These are phyloP conservation scores for Aphanocladium album DNA, from an alignment of 2,329 filamentous ascomycete species.

Conservation along the genomic window DNA sequence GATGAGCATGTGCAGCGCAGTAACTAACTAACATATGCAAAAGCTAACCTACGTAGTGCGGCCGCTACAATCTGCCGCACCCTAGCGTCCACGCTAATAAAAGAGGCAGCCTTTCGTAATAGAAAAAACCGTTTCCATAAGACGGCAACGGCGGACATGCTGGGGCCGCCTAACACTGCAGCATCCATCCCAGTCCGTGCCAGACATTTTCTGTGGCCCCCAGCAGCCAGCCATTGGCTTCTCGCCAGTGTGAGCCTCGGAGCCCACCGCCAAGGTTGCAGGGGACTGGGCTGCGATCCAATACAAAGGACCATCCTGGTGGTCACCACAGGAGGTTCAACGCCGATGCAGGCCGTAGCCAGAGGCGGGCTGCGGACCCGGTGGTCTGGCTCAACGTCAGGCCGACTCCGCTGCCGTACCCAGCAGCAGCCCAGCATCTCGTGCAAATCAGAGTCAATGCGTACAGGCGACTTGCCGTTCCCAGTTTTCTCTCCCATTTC, in stretches of 20 bases:
- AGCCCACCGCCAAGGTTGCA: background rate
- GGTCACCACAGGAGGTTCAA: background rate
- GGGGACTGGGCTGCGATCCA: background rate
- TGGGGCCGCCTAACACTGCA: no score
- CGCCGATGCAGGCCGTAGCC: background rate
- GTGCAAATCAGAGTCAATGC: background rate
- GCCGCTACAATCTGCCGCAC: background rate
- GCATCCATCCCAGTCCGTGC: conserved; percentile 1
- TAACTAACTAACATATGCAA: background rate
- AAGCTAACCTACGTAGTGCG: background rate
- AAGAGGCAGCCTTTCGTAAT: background rate
- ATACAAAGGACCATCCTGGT: background rate
- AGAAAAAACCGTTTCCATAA: background rate
- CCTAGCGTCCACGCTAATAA: background rate
- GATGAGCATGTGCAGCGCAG: background rate
- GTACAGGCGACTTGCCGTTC: background rate
- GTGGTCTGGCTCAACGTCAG: background rate
- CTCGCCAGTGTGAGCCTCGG: background rate
- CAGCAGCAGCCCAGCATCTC: background rate
- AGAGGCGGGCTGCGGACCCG: background rate
- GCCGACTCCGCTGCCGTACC: background rate
- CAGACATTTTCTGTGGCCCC: background rate
- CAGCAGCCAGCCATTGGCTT: background rate
- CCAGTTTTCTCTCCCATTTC: background rate
- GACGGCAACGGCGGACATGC: no score